phyloP scores from a whole-genome alignment of 2,329 filamentous ascomycete species.

The Epichloe typhina region DNA sequence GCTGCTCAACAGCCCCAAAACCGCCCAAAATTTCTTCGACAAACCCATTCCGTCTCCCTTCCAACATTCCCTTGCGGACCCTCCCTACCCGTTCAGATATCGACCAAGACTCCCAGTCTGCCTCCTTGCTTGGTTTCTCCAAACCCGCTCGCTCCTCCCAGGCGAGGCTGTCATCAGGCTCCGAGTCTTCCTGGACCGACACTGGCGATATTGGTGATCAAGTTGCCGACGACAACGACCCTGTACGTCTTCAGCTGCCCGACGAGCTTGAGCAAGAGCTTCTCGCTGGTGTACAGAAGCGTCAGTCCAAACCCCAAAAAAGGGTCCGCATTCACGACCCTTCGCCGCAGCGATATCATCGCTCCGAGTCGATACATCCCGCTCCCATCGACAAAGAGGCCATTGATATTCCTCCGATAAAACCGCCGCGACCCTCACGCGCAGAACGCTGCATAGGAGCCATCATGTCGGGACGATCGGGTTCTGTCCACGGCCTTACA shows the following conservation, averaged over 20 bases:
- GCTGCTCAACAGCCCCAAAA: constrained; percentile 62
- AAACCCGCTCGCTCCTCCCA: constrained; percentile 28
- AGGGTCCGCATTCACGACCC: constrained; percentile 58
- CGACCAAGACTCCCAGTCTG: constrained; percentile 27
- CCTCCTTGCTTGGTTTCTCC: constrained; percentile 21
- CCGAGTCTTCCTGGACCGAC: constrained; percentile 75
- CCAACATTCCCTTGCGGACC: constrained; percentile 79
- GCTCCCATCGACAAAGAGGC: constrained; percentile 52
- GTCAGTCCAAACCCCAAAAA: constrained; percentile 37
- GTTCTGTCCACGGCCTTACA: constrained; percentile 78
- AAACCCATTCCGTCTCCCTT: constrained; percentile 54
- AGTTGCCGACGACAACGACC: constrained; percentile 70
- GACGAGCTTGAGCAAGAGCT: constrained; percentile 51
- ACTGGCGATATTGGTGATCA: constrained; percentile 93
- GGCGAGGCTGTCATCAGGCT: constrained; percentile 39
- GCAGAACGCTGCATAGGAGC: constrained; percentile 58
- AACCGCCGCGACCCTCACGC: constrained; percentile 47
- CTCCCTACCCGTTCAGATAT: constrained; percentile 33
- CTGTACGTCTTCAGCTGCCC: constrained; percentile 57
- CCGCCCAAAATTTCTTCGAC: constrained; percentile 75
- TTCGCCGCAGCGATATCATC: constrained; percentile 25
- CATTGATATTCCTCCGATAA: constrained; percentile 65
- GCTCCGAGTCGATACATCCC: constrained; percentile 25
- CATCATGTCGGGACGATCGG: constrained; percentile 75
- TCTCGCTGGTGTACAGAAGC: constrained; percentile 36